Evolutionary conservation across 768 basidiomycete genomes (phyloP).

Genomic region (Leccinum subgranulosum): DNA sequence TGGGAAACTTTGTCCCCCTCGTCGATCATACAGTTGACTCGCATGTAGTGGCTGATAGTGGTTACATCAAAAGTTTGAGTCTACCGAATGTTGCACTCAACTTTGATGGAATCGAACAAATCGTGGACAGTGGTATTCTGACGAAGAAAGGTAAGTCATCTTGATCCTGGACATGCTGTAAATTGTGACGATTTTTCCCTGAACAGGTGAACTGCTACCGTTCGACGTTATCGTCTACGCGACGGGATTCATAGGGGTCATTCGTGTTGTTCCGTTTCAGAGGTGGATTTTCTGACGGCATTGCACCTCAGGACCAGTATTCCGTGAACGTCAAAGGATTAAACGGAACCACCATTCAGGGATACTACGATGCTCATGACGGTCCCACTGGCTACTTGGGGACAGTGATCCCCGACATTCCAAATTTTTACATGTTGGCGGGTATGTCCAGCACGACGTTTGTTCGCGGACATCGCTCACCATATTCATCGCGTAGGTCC

Average conservation of each 20-base stretch:
- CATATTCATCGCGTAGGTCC: constrained; percentile 18
- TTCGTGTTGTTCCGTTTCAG: background rate
- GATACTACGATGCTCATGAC: constrained; percentile 28
- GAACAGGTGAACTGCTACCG: constrained; percentile 23
- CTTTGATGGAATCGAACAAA: constrained; percentile 22
- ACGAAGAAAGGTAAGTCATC: constrained; percentile 20
- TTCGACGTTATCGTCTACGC: constrained; percentile 35
- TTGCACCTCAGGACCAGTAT: constrained; percentile 17
- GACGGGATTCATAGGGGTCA: constrained; percentile 34
- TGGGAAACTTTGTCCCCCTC: background rate
- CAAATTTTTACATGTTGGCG: constrained; percentile 33
- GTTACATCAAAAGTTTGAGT: constrained; percentile 20
- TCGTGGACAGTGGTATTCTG: constrained; percentile 19
- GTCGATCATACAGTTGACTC: background rate
- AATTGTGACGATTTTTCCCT: background rate
- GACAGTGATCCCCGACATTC: constrained; percentile 34
- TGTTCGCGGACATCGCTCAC: background rate
- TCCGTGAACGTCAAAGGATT: constrained; percentile 24
- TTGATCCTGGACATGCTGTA: background rate
- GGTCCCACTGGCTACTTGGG: constrained; percentile 36
- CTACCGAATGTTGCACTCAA: constrained; percentile 24
- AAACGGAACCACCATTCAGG: constrained; percentile 20
- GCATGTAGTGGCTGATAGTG: constrained; percentile 26
- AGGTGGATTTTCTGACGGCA: background rate
- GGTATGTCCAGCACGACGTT: constrained; percentile 17